Percentiles rank a stretch among this genome's conserved stretches.
Conservation (phyloP, 805 yeast species). For the Cyberlindnera mycetangii region DNA sequence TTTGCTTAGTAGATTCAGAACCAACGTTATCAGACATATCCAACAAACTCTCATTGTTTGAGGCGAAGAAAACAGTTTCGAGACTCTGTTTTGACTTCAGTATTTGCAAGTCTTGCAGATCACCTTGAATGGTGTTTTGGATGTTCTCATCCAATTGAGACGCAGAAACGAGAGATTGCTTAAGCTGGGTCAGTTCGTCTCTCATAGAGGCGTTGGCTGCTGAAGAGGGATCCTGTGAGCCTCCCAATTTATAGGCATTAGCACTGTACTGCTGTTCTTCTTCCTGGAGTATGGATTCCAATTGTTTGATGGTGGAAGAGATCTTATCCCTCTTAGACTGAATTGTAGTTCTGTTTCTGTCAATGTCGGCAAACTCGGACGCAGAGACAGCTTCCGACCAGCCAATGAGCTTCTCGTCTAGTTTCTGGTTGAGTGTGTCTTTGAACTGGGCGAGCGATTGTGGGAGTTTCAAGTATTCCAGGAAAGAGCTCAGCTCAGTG, state of each 20-base stretch:
- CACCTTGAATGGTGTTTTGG: slow-evolving; percentile 43
- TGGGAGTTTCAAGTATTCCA: slow-evolving; percentile 80
- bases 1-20: slow-evolving; percentile 29
- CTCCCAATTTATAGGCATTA: slow-evolving; percentile 34
- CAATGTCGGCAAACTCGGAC: slow-evolving; percentile 32
- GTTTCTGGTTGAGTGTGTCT: slow-evolving; percentile 24
- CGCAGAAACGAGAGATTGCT: slow-evolving; percentile 60
- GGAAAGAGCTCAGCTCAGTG: slow-evolving; percentile 72
- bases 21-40: slow-evolving; percentile 60
- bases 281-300: slow-evolving; percentile 33
- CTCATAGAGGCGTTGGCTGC: slow-evolving; percentile 41
- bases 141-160: slow-evolving; percentile 56
- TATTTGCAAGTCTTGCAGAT: slow-evolving; percentile 39
- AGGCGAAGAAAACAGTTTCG: slow-evolving; percentile 19
- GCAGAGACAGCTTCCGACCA: slow-evolving; percentile 29
- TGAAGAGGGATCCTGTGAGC: slow-evolving; percentile 34
- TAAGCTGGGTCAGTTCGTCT: slow-evolving; percentile 54
- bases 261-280: slow-evolving; percentile 36
- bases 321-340: slow-evolving; percentile 36
- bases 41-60: slow-evolving; percentile 45
- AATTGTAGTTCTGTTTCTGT: slow-evolving; percentile 28
- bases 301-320: slow-evolving; percentile 32
- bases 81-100: slow-evolving; percentile 43
- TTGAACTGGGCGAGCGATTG: slow-evolving; percentile 55
- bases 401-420: slow-evolving; percentile 30